Evolutionary conservation across 106 monocot species (phyloP).

Genomic region (Apostasia ramifera): DNA sequence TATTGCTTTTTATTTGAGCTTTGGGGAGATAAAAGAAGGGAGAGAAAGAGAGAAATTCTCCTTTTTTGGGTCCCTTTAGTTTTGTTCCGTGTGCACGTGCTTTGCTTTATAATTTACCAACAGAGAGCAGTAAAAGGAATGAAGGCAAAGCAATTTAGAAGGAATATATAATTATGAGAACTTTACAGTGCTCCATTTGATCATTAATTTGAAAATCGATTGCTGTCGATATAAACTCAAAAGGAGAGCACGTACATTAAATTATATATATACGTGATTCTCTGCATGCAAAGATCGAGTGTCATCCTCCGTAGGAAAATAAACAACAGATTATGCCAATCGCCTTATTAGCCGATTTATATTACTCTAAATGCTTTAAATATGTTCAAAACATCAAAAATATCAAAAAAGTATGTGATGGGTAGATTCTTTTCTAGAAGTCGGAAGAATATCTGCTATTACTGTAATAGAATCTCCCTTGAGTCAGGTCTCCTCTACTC

Average conservation of each 20-base stretch:
- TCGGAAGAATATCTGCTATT: too few relatives aligned
- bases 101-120: slow-evolving; percentile 22
- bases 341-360: too few relatives aligned
- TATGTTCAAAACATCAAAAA: too few relatives aligned
- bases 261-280: too few relatives aligned
- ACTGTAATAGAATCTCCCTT: too few relatives aligned
- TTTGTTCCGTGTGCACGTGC: slow-evolving; percentile 25
- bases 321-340: too few relatives aligned
- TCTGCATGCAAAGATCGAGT: too few relatives aligned
- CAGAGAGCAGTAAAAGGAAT: slow-evolving; percentile 9
- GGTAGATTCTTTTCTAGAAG: too few relatives aligned
- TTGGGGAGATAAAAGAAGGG: not conserved
- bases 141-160: not conserved
- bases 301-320: too few relatives aligned
- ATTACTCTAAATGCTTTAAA: too few relatives aligned
- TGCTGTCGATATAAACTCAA: not conserved
- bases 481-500: too few relatives aligned
- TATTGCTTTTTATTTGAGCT: slow-evolving; percentile 13
- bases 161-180: not conserved
- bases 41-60: slow-evolving; percentile 3
- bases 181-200: slow-evolving; percentile 20
- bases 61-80: slow-evolving; percentile 7
- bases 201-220: not conserved
- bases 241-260: not conserved
- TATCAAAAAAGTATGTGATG: too few relatives aligned